Evolutionary conservation across 78 protist species (phyloP).

Genomic region (Dictyostelium firmibasis): DNA sequence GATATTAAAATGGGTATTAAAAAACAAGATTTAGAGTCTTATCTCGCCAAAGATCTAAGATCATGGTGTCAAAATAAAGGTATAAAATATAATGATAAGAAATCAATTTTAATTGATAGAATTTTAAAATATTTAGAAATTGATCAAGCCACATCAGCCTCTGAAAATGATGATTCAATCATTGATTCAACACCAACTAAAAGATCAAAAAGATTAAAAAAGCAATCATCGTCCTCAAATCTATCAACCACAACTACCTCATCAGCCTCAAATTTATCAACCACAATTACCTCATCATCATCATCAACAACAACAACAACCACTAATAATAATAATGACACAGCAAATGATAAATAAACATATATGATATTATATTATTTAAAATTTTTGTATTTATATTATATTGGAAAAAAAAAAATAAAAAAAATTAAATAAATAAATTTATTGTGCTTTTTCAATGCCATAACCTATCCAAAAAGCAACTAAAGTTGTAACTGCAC

Average conservation of each 20-base stretch:
- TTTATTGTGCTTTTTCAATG: slow-evolving; percentile 18
- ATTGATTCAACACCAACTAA: neutral
- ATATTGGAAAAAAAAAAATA: neutral
- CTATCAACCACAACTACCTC: neutral
- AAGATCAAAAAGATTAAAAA: neutral
- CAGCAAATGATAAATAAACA: no score
- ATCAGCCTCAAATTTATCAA: neutral
- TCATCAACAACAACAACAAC: neutral
- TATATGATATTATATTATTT: no score
- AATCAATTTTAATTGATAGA: neutral
- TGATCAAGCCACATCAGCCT: neutral
- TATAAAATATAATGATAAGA: slow-evolving; percentile 17
- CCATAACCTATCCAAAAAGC: slow-evolving; percentile 83
- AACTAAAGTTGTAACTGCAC: slow-evolving; percentile 74
- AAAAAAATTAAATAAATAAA: neutral
- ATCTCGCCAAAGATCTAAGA: neutral
- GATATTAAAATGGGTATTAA: slow-evolving; percentile 19
- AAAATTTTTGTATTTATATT: no score
- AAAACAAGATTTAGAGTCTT: neutral
- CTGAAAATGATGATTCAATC: neutral
- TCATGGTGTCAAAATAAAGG: neutral
- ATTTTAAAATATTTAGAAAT: neutral
- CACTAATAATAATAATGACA: neutral
- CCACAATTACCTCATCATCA: neutral
- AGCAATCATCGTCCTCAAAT: neutral